Base-by-base conservation (phyloP, 2,329 filamentous ascomycete genomes). In the Fonsecaea multimorphosa region DNA sequence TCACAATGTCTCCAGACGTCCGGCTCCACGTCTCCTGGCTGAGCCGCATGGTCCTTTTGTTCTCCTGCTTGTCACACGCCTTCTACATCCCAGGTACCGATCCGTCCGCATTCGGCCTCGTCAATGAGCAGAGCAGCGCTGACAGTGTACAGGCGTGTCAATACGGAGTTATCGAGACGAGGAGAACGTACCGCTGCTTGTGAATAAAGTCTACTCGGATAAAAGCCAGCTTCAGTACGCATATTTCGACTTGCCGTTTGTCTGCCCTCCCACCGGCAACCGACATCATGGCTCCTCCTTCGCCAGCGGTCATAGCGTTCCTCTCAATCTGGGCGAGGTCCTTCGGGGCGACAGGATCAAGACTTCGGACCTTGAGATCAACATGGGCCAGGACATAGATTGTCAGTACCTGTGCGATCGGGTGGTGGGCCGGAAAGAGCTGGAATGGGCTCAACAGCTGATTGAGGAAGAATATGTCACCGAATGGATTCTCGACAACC, bases 401-500 rank as follows among this genome's bases (percentile, higher is more conserved):
- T 93, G 90, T 72, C 87, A 85, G 67, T 85, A 88, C 72, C 84
- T 96, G 11, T 95, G 93, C 79, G 89, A 85, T 40, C 84, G 84
- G 58, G 84, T 89, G 61, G 82, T 95, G 16, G 85, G 86, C 68
- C 84, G 86, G 44, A 82, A 83, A 53, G 89, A 89, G 54, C 77
- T 96, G 64, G 84, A 85, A 72, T 86, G 87, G 75, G 90, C 91
- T 3, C 86, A 85, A 71, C 83, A 93, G 68, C 80, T 96, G 73
- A 89, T 96, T 44, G 85, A 85, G 67, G 86, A 93, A 60, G 91
- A 90, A 38, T 96, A 95, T 76, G 88, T 95, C n/a, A 89, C 89
- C 1, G 92, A 96, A 78, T 96, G 92, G 93, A 96, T 96, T 71
- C 90, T 95, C 69, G 92, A 97, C 77, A 96, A 96, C 73, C 83